Evolutionary conservation across 2,329 filamentous ascomycete genomes (phyloP).

Genomic region (Diaporthe sp.): DNA sequence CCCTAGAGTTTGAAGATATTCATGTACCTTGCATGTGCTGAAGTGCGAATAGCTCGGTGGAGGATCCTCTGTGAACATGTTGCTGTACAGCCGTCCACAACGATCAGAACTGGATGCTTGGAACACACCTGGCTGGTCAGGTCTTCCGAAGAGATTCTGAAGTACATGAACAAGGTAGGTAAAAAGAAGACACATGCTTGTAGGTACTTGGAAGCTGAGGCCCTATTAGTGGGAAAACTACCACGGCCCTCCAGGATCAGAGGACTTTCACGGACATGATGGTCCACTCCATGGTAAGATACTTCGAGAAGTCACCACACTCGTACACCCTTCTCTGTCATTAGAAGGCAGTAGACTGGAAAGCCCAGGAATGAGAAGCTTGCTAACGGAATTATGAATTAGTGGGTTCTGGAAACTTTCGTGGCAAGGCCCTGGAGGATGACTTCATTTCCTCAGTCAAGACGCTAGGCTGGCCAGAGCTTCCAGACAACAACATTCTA

Average conservation of each 20-base stretch:
- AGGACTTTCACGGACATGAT: not conserved
- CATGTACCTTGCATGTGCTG: too few relatives aligned
- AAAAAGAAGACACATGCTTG: not conserved
- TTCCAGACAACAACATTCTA: slow-evolving; percentile 59
- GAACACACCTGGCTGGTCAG: slow-evolving; percentile 43
- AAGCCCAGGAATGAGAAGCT: too few relatives aligned
- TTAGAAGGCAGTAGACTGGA: too few relatives aligned
- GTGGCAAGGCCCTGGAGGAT: slow-evolving; percentile 44
- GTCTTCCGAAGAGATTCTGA: slow-evolving; percentile 50
- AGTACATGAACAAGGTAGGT: slow-evolving; percentile 59
- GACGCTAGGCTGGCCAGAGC: slow-evolving; percentile 56
- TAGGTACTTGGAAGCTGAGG: not conserved
- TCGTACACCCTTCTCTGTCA: slow-evolving; percentile 50
- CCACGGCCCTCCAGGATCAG: slow-evolving; percentile 45
- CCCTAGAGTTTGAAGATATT: too few relatives aligned
- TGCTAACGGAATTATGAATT: not conserved
- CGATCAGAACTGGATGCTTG: slow-evolving; percentile 44
- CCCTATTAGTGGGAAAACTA: slow-evolving; percentile 57
- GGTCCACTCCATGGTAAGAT: not conserved
- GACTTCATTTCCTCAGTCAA: slow-evolving; percentile 57
- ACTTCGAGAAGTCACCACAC: slow-evolving; percentile 47
- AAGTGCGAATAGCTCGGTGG: slow-evolving; percentile 64
- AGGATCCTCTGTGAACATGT: slow-evolving; percentile 60
- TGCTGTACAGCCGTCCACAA: slow-evolving; percentile 50
- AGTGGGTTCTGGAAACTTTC: not conserved